Conservation (phyloP, 139 green algal species). For the Chlorella sp. region DNA sequence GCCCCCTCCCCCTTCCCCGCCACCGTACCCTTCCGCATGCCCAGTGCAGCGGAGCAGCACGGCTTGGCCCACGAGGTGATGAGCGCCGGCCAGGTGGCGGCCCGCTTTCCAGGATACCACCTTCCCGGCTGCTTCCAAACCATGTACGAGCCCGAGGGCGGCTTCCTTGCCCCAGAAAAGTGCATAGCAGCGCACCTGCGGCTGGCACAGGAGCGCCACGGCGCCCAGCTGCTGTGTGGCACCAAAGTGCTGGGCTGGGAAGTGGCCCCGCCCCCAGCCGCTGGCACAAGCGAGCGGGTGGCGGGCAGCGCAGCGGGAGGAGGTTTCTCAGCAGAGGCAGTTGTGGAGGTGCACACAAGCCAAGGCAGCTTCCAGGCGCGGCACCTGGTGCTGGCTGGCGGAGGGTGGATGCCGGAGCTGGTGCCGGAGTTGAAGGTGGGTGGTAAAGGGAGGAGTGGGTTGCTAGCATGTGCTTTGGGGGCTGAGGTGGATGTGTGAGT, state of each 20-base stretch:
- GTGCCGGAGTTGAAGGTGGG: slow-evolving; percentile 72
- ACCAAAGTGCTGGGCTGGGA: slow-evolving; percentile 45
- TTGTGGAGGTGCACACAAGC: not conserved
- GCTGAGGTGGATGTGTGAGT: not conserved
- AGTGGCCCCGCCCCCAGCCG: not conserved
- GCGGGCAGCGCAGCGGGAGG: not conserved
- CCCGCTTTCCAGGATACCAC: slow-evolving; percentile 62
- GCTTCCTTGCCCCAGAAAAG: slow-evolving; percentile 73
- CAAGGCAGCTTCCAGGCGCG: not conserved
- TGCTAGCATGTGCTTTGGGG: not conserved
- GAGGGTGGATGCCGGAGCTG: slow-evolving; percentile 73
- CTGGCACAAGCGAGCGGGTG: not conserved
- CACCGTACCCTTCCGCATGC: not conserved
- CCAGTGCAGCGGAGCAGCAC: slow-evolving; percentile 36
- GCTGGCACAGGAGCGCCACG: slow-evolving; percentile 32
- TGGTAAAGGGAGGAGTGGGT: not conserved
- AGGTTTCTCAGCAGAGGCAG: not conserved
- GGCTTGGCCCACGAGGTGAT: slow-evolving; percentile 69
- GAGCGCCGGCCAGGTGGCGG: slow-evolving; percentile 50
- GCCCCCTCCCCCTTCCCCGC: no score
- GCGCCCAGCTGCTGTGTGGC: slow-evolving; percentile 40
- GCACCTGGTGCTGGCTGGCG: slow-evolving; percentile 65
- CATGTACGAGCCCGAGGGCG: slow-evolving; percentile 71
- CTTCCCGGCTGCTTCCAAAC: slow-evolving; percentile 45
- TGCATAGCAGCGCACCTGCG: slow-evolving; percentile 63